Conservation (phyloP, 1,284 basidiomycete genomes). For the Trametes pubescens region DNA sequence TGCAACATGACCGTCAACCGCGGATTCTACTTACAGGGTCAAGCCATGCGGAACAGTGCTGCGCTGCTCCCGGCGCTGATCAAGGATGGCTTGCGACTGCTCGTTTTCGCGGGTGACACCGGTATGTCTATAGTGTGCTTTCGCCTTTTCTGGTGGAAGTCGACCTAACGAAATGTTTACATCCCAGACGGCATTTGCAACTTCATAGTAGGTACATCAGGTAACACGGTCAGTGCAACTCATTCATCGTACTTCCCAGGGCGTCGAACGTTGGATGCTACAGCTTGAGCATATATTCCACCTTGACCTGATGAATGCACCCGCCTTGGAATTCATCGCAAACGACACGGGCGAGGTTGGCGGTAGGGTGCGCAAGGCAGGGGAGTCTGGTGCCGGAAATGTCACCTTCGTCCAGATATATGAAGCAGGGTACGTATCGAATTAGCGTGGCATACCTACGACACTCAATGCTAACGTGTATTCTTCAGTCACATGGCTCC, state of each 20-base stretch:
- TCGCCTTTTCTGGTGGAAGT: not conserved
- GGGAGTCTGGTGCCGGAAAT: slow-evolving; percentile 57
- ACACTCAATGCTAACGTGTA: slow-evolving; percentile 22
- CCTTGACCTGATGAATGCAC: slow-evolving; percentile 63
- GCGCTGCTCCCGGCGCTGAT: slow-evolving; percentile 78
- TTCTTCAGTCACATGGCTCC: slow-evolving; percentile 83
- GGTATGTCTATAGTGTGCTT: slow-evolving; percentile 37
- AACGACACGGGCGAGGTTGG: slow-evolving; percentile 47
- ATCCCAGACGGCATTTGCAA: not conserved
- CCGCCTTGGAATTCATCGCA: slow-evolving; percentile 54
- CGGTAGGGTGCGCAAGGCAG: slow-evolving; percentile 53
- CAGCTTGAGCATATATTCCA: slow-evolving; percentile 68
- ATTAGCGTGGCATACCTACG: not conserved
- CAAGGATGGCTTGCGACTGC: slow-evolving; percentile 76
- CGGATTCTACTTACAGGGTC: slow-evolving; percentile 73
- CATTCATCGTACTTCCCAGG: slow-evolving; percentile 49
- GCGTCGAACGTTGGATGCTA: slow-evolving; percentile 77
- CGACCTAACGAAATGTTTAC: not conserved
- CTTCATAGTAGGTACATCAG: not conserved
- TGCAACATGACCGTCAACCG: slow-evolving; percentile 43
- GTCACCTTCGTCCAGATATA: slow-evolving; percentile 61
- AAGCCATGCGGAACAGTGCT: slow-evolving; percentile 82
- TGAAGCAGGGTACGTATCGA: slow-evolving; percentile 55
- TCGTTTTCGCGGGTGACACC: slow-evolving; percentile 87
- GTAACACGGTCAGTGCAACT: not conserved